Evolutionary conservation across 345 rosid species (phyloP).

Genomic region (Bruguiera sexangula): DNA sequence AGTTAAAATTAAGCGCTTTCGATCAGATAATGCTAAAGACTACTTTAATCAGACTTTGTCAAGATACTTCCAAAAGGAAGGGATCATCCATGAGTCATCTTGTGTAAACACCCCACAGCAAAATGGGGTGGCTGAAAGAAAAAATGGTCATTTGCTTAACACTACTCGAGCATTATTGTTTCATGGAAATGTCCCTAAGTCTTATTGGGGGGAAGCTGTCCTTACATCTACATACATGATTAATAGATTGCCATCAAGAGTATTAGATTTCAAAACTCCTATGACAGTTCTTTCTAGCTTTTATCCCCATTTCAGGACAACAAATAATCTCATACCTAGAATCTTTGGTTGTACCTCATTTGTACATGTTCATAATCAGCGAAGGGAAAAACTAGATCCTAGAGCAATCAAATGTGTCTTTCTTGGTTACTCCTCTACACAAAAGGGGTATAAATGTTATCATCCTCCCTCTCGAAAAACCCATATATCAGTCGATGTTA

Average conservation of each 20-base stretch:
- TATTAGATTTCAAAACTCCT: background rate
- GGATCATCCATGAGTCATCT: too few relatives aligned
- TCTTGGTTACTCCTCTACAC: too few relatives aligned
- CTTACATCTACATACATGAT: background rate
- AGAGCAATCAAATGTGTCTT: too few relatives aligned
- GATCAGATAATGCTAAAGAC: too few relatives aligned
- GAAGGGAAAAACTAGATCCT: too few relatives aligned
- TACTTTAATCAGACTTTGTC: too few relatives aligned
- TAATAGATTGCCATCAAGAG: background rate
- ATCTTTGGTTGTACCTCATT: background rate
- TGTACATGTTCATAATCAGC: too few relatives aligned
- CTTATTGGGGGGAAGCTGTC: background rate
- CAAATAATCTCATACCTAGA: background rate
- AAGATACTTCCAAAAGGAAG: too few relatives aligned
- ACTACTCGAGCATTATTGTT: background rate
- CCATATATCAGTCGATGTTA: too few relatives aligned
- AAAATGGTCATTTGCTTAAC: background rate
- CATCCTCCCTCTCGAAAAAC: too few relatives aligned
- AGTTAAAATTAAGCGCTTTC: too few relatives aligned
- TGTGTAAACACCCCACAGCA: background rate
- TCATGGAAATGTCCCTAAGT: background rate
- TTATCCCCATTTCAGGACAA: background rate
- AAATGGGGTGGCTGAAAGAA: background rate
- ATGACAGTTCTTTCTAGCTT: background rate
- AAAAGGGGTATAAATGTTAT: too few relatives aligned